These are phyloP conservation scores for Colletotrichum salicis DNA, from an alignment of 2,329 filamentous ascomycete species.

Conservation along the genomic window DNA sequence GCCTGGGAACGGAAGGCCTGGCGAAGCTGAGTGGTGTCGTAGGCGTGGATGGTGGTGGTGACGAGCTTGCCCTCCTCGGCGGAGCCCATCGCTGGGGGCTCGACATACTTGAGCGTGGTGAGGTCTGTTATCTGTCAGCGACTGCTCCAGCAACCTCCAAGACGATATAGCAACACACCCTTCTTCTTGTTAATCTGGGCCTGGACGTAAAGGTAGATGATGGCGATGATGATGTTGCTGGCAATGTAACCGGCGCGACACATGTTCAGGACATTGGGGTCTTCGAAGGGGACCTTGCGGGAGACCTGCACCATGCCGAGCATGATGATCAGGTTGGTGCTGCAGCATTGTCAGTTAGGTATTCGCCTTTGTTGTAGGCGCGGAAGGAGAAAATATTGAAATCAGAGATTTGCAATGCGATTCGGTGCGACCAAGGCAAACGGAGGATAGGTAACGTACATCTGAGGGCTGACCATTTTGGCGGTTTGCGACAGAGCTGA, in stretches of 20 bases:
- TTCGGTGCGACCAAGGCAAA: neutral
- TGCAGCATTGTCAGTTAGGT: constrained; percentile 52
- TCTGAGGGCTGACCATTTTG: constrained; percentile 43
- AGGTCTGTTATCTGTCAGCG: constrained; percentile 72
- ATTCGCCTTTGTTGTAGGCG: neutral
- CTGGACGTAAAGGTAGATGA: constrained; percentile 87
- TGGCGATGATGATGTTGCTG: constrained; percentile 83
- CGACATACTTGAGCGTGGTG: constrained; percentile 98
- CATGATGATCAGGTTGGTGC: constrained; percentile 93
- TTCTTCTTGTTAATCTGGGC: constrained; percentile 94
- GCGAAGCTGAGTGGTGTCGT: constrained; percentile 89
- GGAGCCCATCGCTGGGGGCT: constrained; percentile 92
- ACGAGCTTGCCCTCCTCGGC: constrained; percentile 95
- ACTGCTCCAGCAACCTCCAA: neutral
- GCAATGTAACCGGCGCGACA: constrained; percentile 65
- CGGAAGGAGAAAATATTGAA: neutral
- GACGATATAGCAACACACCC: constrained; percentile 67
- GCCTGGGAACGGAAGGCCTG: constrained; percentile 87
- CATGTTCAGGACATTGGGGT: constrained; percentile 71
- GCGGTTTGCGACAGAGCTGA: constrained; percentile 13
- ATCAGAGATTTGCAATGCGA: constrained; percentile 1
- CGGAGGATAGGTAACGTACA: constrained; percentile 36
- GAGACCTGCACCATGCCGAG: constrained; percentile 98
- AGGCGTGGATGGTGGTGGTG: constrained; percentile 95
- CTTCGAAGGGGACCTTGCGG: constrained; percentile 94